Conservation (phyloP, 2,329 filamentous ascomycete species). For the Claviceps pazoutovae region DNA sequence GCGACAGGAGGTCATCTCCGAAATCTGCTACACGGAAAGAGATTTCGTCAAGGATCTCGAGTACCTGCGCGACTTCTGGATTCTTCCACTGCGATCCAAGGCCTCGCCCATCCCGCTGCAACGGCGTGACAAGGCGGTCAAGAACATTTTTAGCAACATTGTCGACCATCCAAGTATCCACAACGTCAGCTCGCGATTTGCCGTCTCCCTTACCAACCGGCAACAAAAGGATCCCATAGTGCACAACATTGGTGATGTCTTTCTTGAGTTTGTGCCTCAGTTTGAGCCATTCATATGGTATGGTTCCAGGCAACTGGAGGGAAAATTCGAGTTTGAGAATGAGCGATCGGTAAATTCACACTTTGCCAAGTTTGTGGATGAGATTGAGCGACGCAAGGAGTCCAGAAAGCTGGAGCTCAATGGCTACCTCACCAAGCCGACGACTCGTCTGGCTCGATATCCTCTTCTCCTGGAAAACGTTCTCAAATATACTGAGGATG, state of each 20-base stretch:
- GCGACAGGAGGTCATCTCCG: conserved; percentile 92
- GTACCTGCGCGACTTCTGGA: conserved; percentile 97
- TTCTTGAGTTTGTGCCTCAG: conserved; percentile 77
- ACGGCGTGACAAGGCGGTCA: conserved; percentile 78
- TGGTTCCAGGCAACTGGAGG: conserved; percentile 87
- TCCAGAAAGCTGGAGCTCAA: conserved; percentile 94
- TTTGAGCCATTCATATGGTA: conserved; percentile 96
- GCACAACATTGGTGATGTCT: conserved; percentile 81
- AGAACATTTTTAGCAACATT: conserved; percentile 90
- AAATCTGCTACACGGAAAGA: conserved; percentile 95
- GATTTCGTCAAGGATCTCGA: conserved; percentile 99
- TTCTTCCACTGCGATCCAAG: conserved; percentile 71
- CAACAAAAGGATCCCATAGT: conserved; percentile 89
- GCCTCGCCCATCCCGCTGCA: conserved; percentile 80
- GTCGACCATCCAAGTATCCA: conserved; percentile 73
- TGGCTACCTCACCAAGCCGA: conserved; percentile 94
- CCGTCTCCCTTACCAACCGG: conserved; percentile 72
- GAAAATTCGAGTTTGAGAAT: conserved; percentile 95
- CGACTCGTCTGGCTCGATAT: conserved; percentile 86
- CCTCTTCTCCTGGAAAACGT: conserved; percentile 85
- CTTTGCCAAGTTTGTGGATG: conserved; percentile 87
- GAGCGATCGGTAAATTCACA: conserved; percentile 75
- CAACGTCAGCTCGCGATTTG: conserved; percentile 77
- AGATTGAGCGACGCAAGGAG: conserved; percentile 90
- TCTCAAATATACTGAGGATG: conserved; percentile 79